These are phyloP conservation scores for Aspergillus pseudoterreus DNA, from an alignment of 2,329 filamentous ascomycete genomes.

Conservation along the genomic window DNA sequence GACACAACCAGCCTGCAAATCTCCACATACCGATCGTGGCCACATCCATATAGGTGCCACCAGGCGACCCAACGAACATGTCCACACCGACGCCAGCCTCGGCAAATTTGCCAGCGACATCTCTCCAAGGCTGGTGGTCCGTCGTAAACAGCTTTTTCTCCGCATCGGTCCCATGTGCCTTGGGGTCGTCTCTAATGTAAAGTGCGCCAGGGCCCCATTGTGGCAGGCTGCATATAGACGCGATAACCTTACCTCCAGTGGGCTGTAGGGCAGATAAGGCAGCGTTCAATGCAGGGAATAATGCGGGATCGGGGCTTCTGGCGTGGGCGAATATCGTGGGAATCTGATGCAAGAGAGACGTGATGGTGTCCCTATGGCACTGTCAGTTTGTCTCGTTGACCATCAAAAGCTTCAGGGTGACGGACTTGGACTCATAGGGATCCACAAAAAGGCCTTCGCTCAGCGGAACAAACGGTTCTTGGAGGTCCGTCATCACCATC, in stretches of 20 bases:
- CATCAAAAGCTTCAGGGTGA: not conserved
- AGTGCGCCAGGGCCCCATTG: slow-evolving; percentile 87
- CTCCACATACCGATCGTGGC: slow-evolving; percentile 73
- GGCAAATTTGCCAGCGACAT: slow-evolving; percentile 81
- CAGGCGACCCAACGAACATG: slow-evolving; percentile 89
- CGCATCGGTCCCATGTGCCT: slow-evolving; percentile 77
- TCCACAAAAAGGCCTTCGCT: slow-evolving; percentile 93
- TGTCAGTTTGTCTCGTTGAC: not conserved
- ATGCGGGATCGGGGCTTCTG: slow-evolving; percentile 85
- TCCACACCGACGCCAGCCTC: slow-evolving; percentile 83
- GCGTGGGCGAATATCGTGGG: slow-evolving; percentile 82
- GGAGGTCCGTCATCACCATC: slow-evolving; percentile 97
- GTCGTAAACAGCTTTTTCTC: slow-evolving; percentile 91
- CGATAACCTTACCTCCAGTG: slow-evolving; percentile 90
- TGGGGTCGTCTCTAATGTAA: slow-evolving; percentile 82
- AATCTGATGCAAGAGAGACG: slow-evolving; percentile 76
- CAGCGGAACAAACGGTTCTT: slow-evolving; percentile 91
- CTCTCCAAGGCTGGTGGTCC: slow-evolving; percentile 84
- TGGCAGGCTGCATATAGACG: slow-evolving; percentile 79
- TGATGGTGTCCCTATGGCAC: slow-evolving; percentile 64
- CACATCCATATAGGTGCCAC: slow-evolving; percentile 87
- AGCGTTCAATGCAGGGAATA: slow-evolving; percentile 79
- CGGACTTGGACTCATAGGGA: slow-evolving; percentile 77
- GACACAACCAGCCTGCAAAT: not conserved
- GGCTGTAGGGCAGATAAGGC: slow-evolving; percentile 77